A percentile compares a stretch with the other conserved stretches of the same genome.
Conservation (phyloP, 768 basidiomycete species). For the Kwoniella pini region DNA sequence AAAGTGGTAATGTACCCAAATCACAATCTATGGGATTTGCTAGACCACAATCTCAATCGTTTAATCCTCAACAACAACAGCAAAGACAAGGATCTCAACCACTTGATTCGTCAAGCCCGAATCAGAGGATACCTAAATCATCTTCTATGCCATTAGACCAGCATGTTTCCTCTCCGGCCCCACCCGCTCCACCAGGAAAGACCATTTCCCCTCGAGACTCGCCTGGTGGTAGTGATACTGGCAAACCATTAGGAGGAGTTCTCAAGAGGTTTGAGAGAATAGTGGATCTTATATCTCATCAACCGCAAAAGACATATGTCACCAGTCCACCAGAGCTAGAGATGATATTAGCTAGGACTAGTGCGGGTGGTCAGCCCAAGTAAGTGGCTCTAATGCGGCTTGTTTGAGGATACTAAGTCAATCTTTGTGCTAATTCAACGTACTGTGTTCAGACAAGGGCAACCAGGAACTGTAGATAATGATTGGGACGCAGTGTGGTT, state of each 20-base stretch:
- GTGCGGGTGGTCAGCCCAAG: slow-evolving; percentile 53
- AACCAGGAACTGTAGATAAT: slow-evolving; percentile 52
- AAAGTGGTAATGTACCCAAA: slow-evolving; percentile 22
- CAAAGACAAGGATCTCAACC: background rate
- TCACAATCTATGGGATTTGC: slow-evolving; percentile 40
- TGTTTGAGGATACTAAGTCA: background rate
- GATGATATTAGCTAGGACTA: slow-evolving; percentile 53
- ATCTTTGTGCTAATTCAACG: background rate
- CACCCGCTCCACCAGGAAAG: slow-evolving; percentile 8
- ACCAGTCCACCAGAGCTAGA: slow-evolving; percentile 53
- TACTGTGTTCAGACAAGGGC: slow-evolving; percentile 36
- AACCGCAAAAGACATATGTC: slow-evolving; percentile 52
- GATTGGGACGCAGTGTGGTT: slow-evolving; percentile 56
- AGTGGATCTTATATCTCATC: slow-evolving; percentile 46
- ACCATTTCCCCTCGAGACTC: slow-evolving; percentile 2
- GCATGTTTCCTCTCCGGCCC: background rate
- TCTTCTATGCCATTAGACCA: slow-evolving; percentile 30
- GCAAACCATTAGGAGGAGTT: background rate
- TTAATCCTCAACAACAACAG: slow-evolving; percentile 1
- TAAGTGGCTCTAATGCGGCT: slow-evolving; percentile 11
- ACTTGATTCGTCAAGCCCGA: background rate
- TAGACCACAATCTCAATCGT: background rate
- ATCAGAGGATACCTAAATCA: slow-evolving; percentile 26
- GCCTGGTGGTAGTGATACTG: background rate
- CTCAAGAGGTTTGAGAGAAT: slow-evolving; percentile 21